Evolutionary conservation across 345 rosid species (phyloP), one percentile per base, ranked within the genome.

Genomic region (Pistacia atlantica): DNA sequence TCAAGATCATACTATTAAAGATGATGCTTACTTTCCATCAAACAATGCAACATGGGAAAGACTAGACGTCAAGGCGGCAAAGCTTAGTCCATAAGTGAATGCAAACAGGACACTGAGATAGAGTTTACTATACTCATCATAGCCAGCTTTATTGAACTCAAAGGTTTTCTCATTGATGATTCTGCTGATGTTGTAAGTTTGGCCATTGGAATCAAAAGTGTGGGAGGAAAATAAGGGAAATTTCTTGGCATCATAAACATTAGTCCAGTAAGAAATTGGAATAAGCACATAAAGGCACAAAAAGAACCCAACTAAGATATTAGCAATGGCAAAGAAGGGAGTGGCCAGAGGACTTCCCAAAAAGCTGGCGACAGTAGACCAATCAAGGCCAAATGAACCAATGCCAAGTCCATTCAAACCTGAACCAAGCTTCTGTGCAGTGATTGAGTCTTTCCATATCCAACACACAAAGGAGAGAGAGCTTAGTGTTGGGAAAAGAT

Each of bases 91-190:
- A 31, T 92, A 92, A 20, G 20, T 25, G 71, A 89, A 57, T 6
- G 93, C 93, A 49, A 94, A 91, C 60, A 87, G 62, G 49, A 88
- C 69, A 78, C 97, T 91, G 72, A 92, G 42, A 80, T 91, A 80
- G 52, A 94, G 85, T 67, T 88, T 87, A 88, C 97, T 89, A 77
- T 91, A 92, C 60, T 18, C 65, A 5, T 90, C 48, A 68, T 92
- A 88, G 2, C 75, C 86, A 0, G 11, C 65, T 4, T 57, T 60
- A 52, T 94, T 63, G 37, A 94, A 58, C 38, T 90, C 87, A 16
- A 91, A 88, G 0, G 72, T 16, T 46, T 83, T 66, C 3, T 71
- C 33, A 20, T 90, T 82, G 55, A 94, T 84, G 68, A 94, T 82
- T 51, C 91, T 71, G 8, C 84, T 77, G 25, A 91, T 86, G 82